Evolutionary conservation across 2,329 filamentous ascomycete species (phyloP).

Genomic region (Aspergillus fumigatiaffinis): DNA sequence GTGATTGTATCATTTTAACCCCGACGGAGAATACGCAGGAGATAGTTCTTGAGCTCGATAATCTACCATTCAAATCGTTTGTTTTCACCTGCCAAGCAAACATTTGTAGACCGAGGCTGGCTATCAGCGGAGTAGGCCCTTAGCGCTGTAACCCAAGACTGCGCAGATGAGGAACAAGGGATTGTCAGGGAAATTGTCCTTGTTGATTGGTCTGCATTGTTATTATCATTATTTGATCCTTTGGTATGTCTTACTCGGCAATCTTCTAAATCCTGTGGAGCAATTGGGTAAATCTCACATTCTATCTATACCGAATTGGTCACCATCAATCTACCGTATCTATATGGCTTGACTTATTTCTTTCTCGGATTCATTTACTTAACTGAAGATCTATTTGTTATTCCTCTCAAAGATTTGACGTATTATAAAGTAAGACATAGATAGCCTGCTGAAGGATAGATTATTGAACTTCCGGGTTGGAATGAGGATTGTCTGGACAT

Average conservation of each 20-base stretch:
- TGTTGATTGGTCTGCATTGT: not conserved
- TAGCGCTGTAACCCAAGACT: constrained; percentile 11
- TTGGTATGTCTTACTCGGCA: not conserved
- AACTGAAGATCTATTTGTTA: too few relatives aligned
- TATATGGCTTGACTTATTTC: too few relatives aligned
- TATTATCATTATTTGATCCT: not conserved
- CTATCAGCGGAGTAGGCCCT: constrained; percentile 1
- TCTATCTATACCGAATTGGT: too few relatives aligned
- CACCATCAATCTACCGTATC: too few relatives aligned
- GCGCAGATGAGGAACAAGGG: not conserved
- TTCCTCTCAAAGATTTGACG: too few relatives aligned
- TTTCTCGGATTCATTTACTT: too few relatives aligned
- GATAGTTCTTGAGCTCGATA: not conserved
- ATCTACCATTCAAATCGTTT: not conserved
- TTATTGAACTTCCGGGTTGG: not conserved
- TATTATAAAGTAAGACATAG: too few relatives aligned
- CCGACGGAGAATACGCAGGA: not conserved
- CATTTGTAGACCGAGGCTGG: not conserved
- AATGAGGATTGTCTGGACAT: not conserved
- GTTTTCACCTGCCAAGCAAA: not conserved
- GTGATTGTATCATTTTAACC: not conserved
- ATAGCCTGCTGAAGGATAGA: too few relatives aligned
- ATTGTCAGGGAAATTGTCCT: not conserved
- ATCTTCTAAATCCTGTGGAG: not conserved
- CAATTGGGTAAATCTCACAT: too few relatives aligned